Base-by-base conservation (phyloP, 1,284 basidiomycete genomes). In the Anthracocystis setariae region DNA sequence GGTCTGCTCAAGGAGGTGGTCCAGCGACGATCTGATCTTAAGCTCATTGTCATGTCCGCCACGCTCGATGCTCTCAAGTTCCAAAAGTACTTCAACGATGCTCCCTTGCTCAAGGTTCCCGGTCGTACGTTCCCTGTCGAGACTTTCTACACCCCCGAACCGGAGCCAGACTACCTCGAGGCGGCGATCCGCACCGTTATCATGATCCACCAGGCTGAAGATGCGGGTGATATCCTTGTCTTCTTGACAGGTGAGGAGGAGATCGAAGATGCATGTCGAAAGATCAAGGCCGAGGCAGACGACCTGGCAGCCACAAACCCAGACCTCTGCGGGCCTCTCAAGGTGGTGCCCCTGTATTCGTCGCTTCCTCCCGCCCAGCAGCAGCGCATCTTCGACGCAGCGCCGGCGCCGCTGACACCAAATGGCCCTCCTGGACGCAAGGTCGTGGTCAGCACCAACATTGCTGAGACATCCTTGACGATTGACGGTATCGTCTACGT, bases 401-500 rank as follows among this genome's bases (percentile, higher is more conserved):
- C 94, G 3, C 94, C 95, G 1, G 79, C 86, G 1, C 84, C 92
- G 0, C 85, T 87, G 5, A 86, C 84, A 0, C 83, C 87, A 1
- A 89, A 87, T 58, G 91, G 92, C 1, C 90, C 92, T 0, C 90
- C 91, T 0, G 93, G 94, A 0, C 89, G 95, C 68, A 98, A 98
- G 84, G 89, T 98, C 29, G 92, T 99, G 46, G 86, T 98, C 1
- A 93, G 93, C 13, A 98, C 96, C 33, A 98, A 98, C 84, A 95
- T 98, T 67, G 96, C 96, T 8, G 95, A 98, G 85, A 98, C 96
- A 0, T 96, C 93, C 10, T 85, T 98, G 35, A 99, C 95, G 1
- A 98, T 99, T 66, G 95, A 98, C 77, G 96, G 95, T 23, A 98
- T 99, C 79, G 94, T 98, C 13, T 99, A 98, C 81, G 95, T 98